Evolutionary conservation across 2,329 filamentous ascomycete species (phyloP), one percentile per base, ranked within the genome.

Genomic region (Talaromyces atroroseus): DNA sequence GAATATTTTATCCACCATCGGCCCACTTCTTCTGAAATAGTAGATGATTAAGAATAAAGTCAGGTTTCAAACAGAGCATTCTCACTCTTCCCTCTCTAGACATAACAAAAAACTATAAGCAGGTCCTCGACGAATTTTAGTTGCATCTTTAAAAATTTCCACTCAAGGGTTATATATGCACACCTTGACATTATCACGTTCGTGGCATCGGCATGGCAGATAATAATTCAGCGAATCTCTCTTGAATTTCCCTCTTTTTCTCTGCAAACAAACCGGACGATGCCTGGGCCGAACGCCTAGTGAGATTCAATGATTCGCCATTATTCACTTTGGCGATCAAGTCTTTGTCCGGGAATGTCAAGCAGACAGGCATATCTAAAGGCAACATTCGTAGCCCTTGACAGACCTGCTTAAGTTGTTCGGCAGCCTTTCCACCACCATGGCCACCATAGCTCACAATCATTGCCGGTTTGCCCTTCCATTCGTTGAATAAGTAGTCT

Each of bases 401-500:
- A 16, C 50, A 52, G 12, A 57, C 55, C 24, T 57, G 14, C 26
- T 52, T 36, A 10, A 57, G 44, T 21, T 57, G 55, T 14, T 38
- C 49, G 2, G 44, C 49, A 5, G 44, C 55, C 26, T 20, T 34
- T 5, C 36, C 45, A 2, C 70, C 70, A 1, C 70, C 70, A 46
- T 65, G 64, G 3, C 71, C 71, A 11, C 81, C 81, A 64, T 82
- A 82, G 56, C 72, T 78, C 42, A 83, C 72, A 50, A 83, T 69
- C 34, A 69, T 66, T 21, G 72, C 72, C 0, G 80, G 77, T 66
- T 82, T 82, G 14, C 74, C 77, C n/a, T 66, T 73, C 77, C 79
- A 82, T 62, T 82, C 80, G 63, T 82, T 70, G 62, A 74, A 75
- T 1, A 84, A 71, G 62, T 81, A 83, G 65, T 84, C 82, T 60